These are phyloP conservation scores for Solanum appendiculatum DNA, from an alignment of 257 asterid species.

Conservation along the genomic window DNA sequence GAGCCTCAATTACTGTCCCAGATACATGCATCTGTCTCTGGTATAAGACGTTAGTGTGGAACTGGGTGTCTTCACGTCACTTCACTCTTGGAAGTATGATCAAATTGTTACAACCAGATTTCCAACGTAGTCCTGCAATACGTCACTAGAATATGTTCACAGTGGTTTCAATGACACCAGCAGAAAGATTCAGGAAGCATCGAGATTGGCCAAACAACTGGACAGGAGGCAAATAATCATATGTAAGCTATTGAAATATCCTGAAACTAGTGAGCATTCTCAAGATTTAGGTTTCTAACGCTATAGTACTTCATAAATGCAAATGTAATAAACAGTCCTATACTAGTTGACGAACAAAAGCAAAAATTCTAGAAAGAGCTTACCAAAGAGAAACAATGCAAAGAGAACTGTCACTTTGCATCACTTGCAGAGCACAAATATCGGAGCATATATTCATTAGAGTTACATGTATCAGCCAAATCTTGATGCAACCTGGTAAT, in stretches of 20 bases:
- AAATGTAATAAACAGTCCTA: not conserved
- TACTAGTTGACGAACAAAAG: not conserved
- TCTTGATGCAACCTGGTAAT: slow-evolving; percentile 79
- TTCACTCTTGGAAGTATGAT: not conserved
- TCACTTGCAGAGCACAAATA: slow-evolving; percentile 57
- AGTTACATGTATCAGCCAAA: slow-evolving; percentile 83
- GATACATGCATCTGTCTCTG: not conserved
- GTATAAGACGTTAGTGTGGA: not conserved
- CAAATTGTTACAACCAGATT: not conserved
- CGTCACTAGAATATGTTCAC: not conserved
- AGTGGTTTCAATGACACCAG: not conserved
- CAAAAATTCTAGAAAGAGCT: not conserved
- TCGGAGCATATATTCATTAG: slow-evolving; percentile 80
- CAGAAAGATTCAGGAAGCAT: not conserved
- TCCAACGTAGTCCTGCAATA: not conserved
- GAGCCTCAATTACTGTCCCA: not conserved
- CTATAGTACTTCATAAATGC: not conserved
- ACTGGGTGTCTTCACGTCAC: not conserved
- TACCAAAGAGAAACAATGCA: slow-evolving; percentile 1
- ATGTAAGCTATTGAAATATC: not conserved
- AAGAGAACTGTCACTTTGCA: slow-evolving; percentile 19
- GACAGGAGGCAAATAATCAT: not conserved
- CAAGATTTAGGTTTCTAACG: not conserved
- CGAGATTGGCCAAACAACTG: not conserved
- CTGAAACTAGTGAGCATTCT: not conserved